phyloP scores from a whole-genome alignment of 179 eudicot species.

The Silene vulgaris region DNA sequence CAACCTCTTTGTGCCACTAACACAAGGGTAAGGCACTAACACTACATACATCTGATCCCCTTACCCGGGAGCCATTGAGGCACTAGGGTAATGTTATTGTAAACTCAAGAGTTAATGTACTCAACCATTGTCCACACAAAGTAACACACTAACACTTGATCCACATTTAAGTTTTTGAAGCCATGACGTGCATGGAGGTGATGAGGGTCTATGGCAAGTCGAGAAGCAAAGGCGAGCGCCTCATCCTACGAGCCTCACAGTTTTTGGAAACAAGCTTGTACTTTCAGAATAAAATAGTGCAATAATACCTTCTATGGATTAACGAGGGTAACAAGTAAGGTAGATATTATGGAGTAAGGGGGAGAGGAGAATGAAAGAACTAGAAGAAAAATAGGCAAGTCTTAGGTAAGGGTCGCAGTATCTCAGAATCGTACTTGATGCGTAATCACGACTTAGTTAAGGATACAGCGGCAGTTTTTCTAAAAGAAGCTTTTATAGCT shows the following conservation, averaged over 20 bases:
- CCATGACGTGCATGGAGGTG: not conserved
- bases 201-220: conserved; percentile 3
- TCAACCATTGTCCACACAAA: not conserved
- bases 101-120: not conserved
- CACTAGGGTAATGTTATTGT: too few species aligned
- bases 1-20: too few species aligned
- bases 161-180: not conserved
- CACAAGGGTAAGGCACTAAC: too few species aligned
- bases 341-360: not conserved
- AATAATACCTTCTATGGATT: not conserved
- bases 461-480: not conserved
- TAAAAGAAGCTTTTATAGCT: not conserved
- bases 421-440: not conserved
- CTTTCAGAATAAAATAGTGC: not conserved
- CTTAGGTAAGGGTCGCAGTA: not conserved
- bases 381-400: not conserved
- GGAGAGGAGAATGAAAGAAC: not conserved
- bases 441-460: not conserved
- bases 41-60: too few species aligned
- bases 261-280: not conserved
- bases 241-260: not conserved
- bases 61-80: too few species aligned
- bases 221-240: not conserved
- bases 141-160: not conserved
- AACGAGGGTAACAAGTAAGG: not conserved